phyloP scores from a whole-genome alignment of 805 yeast genomes.

The Saitoella complicata region DNA sequence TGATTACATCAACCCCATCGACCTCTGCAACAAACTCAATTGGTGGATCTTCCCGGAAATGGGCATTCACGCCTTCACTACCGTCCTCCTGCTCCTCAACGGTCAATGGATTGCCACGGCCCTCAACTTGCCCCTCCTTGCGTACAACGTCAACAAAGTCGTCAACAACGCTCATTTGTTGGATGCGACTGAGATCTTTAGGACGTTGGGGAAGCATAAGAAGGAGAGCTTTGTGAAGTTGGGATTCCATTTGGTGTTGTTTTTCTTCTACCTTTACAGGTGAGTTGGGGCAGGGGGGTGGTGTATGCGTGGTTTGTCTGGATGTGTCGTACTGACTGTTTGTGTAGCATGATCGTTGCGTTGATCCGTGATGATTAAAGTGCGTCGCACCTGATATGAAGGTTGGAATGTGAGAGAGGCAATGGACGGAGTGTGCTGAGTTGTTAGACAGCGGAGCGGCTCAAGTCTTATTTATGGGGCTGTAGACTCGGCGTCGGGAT shows the following conservation, averaged over 20 bases:
- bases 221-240: slow-evolving; percentile 79
- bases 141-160: slow-evolving; percentile 65
- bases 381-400: not conserved
- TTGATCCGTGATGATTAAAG: slow-evolving; percentile 12
- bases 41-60: slow-evolving; percentile 81
- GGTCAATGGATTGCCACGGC: slow-evolving; percentile 88
- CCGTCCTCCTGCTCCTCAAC: slow-evolving; percentile 49
- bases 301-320: not conserved
- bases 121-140: slow-evolving; percentile 66
- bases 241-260: slow-evolving; percentile 79
- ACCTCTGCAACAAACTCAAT: slow-evolving; percentile 83
- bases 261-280: slow-evolving; percentile 78
- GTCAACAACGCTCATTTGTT: slow-evolving; percentile 65
- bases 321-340: not conserved
- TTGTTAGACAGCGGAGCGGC: no score
- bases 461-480: no score
- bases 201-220: slow-evolving; percentile 85
- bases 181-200: slow-evolving; percentile 94
- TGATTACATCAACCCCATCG: slow-evolving; percentile 95
- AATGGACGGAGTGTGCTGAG: no score
- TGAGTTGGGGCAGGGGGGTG: not conserved
- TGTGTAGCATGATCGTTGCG: slow-evolving; percentile 12
- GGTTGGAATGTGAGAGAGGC: no score
- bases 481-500: no score
- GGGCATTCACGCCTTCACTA: slow-evolving; percentile 35